Evolutionary conservation across 768 basidiomycete genomes (phyloP), one percentile per base, ranked within the genome.

Genomic region (Naematelia aurantialba): DNA sequence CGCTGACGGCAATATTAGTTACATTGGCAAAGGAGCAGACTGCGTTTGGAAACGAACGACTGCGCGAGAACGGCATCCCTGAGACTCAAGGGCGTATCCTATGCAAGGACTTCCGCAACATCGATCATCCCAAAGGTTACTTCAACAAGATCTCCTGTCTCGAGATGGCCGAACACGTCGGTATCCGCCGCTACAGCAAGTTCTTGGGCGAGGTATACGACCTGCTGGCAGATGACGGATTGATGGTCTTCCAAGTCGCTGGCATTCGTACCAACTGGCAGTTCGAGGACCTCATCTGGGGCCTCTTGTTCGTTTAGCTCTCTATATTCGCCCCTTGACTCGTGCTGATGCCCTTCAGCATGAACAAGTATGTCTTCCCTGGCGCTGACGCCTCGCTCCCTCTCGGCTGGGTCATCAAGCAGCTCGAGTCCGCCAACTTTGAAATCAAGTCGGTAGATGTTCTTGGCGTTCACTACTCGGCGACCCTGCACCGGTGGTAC

Each of bases 81-180:
- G 72, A 87, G 2, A 82, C 85, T 72, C 84, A 87, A 72, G 93
- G 91, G 1, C 84, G 92, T 56, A 91, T 98, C 66, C 80, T 97
- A 54, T 94, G 94, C 81, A 85, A 85, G 71, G 93, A 98, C 76
- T 93, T 89, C 78, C 86, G 93, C 27, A 89, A 96, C 56, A 88
- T 97, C 66, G 89, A 91, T 31, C 83, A 84, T 45, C 44, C 27
- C 82, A 85, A 56, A 55, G 86, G 87, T 53, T 84, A 85, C 58
- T 99, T 88, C 73, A 87, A 85, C 71, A 98, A 98, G 81, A 98
- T 99, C 54, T 91, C 94, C 50, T 87, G 86, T 61, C 82, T 99
- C 61, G 96, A 99, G 77, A 98, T 98, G 94, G 94, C 94, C 17
- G 96, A 99, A 85, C 96, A 99, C 75, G 96, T 99, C 61, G 96